Base-by-base conservation (phyloP, 805 yeast species). In the Starmera dryadoides region DNA sequence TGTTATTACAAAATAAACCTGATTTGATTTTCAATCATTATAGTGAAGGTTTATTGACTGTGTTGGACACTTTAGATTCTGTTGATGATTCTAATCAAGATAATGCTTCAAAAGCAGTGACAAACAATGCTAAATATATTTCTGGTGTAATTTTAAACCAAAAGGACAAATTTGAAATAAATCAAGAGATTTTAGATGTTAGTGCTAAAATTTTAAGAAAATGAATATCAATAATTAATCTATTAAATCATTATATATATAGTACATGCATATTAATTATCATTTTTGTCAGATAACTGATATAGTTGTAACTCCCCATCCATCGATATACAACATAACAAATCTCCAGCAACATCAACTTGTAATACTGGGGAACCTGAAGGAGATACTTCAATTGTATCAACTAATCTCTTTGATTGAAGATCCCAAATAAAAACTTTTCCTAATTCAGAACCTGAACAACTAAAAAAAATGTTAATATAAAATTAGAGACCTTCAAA, bases 401-500 rank as follows among this genome's bases (percentile, higher is more conserved):
- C 32, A 4, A 68, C 63, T 3, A 81, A 56, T 14, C 70, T 61
- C 48, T 78, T 80, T 4, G 75, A 53, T 43, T 82, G 87, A 6
- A 84, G 63, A 49, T 81, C 79, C 91, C 89, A 84, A 11, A 83
- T 57, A 12, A 75, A 50, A 0, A 81, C 53, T 1, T 72, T 66
- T 2, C 76, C 74, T 11, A 48, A 42, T 34, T 81, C 86, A 32
- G 81, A 69, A 0, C 89, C 89, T 0, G 86, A 77, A 3, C 67
- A 75, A 3, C 56, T 44, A 31, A 9, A 34, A 21, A 18, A 6
- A 7, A 30, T 6, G n/a, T 30, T n/a, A n/a, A n/a, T n/a, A n/a
- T n/a, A 20, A 28, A 8, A 17, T 26, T 16, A 16, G 9, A 12
- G n/a, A 18, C 12, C 19, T 12, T 6, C 11, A n/a, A n/a, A n/a